These are phyloP conservation scores for Ogataea glucozyma DNA, from an alignment of 805 yeast genomes.

Conservation along the genomic window DNA sequence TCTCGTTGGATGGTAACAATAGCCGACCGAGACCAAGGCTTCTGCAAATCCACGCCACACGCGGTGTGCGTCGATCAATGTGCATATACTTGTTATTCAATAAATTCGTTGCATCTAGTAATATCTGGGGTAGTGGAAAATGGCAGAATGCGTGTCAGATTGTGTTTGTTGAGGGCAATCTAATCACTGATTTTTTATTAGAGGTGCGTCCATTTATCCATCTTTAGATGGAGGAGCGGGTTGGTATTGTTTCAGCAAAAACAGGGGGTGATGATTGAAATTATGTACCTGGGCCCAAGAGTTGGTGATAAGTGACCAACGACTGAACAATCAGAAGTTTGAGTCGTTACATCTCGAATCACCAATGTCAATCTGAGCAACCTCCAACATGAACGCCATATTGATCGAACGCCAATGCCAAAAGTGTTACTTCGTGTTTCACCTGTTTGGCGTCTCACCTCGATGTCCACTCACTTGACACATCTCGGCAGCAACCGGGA, in stretches of 20 bases:
- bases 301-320: too few relatives aligned
- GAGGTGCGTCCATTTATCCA: conserved; percentile 20
- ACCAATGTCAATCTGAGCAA: too few relatives aligned
- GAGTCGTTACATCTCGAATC: too few relatives aligned
- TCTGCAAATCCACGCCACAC: neutral
- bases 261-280: too few relatives aligned
- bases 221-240: neutral
- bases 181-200: conserved; percentile 1
- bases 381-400: too few relatives aligned
- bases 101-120: neutral
- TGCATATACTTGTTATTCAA: too few relatives aligned
- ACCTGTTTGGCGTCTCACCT: neutral
- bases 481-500: conserved; percentile 4
- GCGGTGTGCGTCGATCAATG: neutral
- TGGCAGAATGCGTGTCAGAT: neutral
- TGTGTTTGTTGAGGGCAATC: neutral
- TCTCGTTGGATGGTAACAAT: conserved; percentile 44
- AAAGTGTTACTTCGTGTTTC: too few relatives aligned
- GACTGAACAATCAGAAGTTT: too few relatives aligned
- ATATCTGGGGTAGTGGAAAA: conserved; percentile 4
- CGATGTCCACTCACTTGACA: neutral
- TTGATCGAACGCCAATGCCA: too few relatives aligned
- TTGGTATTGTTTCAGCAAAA: neutral
- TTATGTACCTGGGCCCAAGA: too few relatives aligned
- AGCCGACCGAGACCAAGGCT: neutral